These are phyloP conservation scores for Berberis thunbergii DNA, from an alignment of 164 flowering plant genomes.

Conservation along the genomic window DNA sequence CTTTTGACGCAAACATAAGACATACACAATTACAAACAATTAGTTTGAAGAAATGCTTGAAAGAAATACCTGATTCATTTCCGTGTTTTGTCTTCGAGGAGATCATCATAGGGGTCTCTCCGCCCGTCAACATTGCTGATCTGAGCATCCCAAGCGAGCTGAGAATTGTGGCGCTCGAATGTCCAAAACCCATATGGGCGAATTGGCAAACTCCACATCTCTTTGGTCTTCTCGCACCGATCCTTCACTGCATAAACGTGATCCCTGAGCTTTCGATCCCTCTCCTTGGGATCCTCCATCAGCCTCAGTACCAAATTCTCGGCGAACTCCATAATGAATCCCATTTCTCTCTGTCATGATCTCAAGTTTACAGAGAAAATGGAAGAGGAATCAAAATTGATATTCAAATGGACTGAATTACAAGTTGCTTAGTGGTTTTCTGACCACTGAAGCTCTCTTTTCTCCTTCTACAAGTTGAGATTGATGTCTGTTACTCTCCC, in stretches of 20 bases:
- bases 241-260: constrained; percentile 59
- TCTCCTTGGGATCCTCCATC: constrained; percentile 91
- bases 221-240: constrained; percentile 71
- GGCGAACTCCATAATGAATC: constrained; percentile 90
- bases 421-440: too few relatives aligned
- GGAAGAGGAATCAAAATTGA: too few relatives aligned
- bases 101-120: constrained; percentile 81
- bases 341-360: constrained; percentile 27
- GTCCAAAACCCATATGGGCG: constrained; percentile 99
- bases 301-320: constrained; percentile 66
- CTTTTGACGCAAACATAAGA: too few relatives aligned
- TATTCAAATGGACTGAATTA: too few relatives aligned
- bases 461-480: too few relatives aligned
- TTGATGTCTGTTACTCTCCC: too few relatives aligned
- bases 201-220: constrained; percentile 79
- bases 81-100: constrained; percentile 20
- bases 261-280: constrained; percentile 68
- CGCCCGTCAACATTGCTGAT: constrained; percentile 79
- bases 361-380: too few relatives aligned
- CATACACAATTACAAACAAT: too few relatives aligned
- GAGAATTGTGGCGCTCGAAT: constrained; percentile 83
- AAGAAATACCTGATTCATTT: background rate
- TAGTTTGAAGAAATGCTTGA: too few relatives aligned
- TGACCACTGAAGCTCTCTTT: too few relatives aligned
- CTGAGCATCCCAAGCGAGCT: constrained; percentile 74